These are phyloP conservation scores for Zygoascus tannicola DNA, from an alignment of 805 yeast genomes.

Conservation along the genomic window DNA sequence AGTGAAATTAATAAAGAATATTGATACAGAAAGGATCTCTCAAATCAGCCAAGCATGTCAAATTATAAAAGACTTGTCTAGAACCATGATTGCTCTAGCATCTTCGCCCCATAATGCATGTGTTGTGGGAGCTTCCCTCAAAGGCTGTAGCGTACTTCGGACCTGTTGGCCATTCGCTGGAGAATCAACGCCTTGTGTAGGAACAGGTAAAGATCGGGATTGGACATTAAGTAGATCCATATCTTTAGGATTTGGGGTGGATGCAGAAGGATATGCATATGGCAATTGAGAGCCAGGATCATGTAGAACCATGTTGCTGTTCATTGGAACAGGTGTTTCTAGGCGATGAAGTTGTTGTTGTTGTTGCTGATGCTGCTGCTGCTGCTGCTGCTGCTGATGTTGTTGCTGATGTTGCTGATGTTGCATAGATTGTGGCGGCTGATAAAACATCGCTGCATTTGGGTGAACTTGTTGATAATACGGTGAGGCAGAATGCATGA, in stretches of 20 bases:
- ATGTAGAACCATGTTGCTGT: too few relatives aligned
- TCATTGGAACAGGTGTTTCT: slow-evolving; percentile 6
- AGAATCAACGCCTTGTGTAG: not conserved
- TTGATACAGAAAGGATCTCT: too few relatives aligned
- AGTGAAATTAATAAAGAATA: too few relatives aligned
- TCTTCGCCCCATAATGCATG: slow-evolving; percentile 25
- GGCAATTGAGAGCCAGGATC: too few relatives aligned
- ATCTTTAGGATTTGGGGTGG: slow-evolving; percentile 1
- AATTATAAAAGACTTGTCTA: slow-evolving; percentile 20
- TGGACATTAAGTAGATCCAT: too few relatives aligned
- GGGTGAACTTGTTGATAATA: not conserved
- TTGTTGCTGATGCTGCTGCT: slow-evolving; percentile 2
- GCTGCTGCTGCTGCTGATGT: slow-evolving; percentile 7
- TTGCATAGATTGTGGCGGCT: not conserved
- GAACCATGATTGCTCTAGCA: slow-evolving; percentile 25
- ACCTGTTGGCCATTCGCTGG: not conserved
- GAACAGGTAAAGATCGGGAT: not conserved
- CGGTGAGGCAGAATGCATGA: not conserved
- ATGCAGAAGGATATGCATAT: not conserved
- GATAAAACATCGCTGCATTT: not conserved
- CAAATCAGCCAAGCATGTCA: too few relatives aligned
- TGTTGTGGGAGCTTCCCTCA: slow-evolving; percentile 20
- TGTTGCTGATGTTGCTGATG: slow-evolving; percentile 5
- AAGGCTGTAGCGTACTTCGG: not conserved
- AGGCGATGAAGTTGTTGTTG: slow-evolving; percentile 6